phyloP scores from a whole-genome alignment of 2,329 filamentous ascomycete genomes.

The Diplodia mutila region DNA sequence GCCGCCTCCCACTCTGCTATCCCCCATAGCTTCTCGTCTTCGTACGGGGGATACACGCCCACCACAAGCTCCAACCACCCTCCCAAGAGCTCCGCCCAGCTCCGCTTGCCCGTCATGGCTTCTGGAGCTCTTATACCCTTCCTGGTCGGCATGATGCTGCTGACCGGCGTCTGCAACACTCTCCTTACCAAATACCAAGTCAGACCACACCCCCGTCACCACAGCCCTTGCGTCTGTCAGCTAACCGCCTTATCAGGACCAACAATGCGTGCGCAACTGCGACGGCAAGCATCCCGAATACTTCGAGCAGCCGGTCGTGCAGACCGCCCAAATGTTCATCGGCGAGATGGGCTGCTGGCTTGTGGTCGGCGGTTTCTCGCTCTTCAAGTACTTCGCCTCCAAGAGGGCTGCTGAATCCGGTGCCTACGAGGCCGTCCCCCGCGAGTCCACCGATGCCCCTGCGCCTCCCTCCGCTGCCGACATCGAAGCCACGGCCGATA shows the following conservation, averaged over 20 bases:
- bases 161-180: constrained; percentile 96
- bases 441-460: constrained; percentile 31
- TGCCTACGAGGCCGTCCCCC: constrained; percentile 69
- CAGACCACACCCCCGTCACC: constrained; percentile 27
- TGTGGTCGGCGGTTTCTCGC: constrained; percentile 71
- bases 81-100: background rate
- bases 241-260: constrained; percentile 65
- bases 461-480: constrained; percentile 48
- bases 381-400: constrained; percentile 64
- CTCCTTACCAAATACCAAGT: constrained; percentile 96
- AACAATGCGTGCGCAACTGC: constrained; percentile 95
- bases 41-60: background rate
- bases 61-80: background rate
- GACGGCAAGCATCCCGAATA: constrained; percentile 68
- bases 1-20: background rate
- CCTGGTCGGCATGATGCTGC: constrained; percentile 92
- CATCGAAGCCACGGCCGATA: constrained; percentile 52
- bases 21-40: background rate
- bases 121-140: constrained; percentile 74
- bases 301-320: constrained; percentile 95
- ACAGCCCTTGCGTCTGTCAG: constrained; percentile 16
- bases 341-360: constrained; percentile 97
- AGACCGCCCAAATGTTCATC: constrained; percentile 97
- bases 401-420: constrained; percentile 35
- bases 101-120: constrained; percentile 61